Evolutionary conservation across 805 yeast species (phyloP), one percentile per base, ranked within the genome.

Genomic region (Starmerella sirachaensis): DNA sequence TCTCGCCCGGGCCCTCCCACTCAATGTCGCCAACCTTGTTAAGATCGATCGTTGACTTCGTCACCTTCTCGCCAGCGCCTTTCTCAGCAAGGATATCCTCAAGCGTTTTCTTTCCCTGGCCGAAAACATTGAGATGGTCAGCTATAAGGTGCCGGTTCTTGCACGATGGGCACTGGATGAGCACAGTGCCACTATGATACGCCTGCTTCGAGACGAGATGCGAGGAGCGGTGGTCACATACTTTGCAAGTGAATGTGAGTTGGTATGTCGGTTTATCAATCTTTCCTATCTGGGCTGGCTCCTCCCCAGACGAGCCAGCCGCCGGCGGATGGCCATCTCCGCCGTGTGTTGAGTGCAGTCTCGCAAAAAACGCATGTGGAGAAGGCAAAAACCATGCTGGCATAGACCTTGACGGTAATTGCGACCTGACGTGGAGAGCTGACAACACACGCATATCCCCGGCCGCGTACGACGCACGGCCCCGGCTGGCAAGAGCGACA

Each of bases 201-300:
- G 95, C 86, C 59, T 88, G 97, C 49, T 86, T 86, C 5, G 94
- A 79, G 53, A 88, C 78, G n/a, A 78, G 69, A 54, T 88, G 97
- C 4, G 85, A 74, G 0, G 95, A 84, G 39, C 96, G 64, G 3
- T 79, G 72, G 31, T 73, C 68, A 60, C 97, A 88, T 47, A 74
- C 73, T 56, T 85, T 88, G 61, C 97, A 88, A 0, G 95, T 88
- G 61, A 88, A 86, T 0, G 94, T 88, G 17, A 88, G 69, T 78
- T 84, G 78, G 45, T 82, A 64, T 57, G 77, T 73, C 2, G 93
- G 94, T 44, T 78, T 74, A 37, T 80, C 91, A 16, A 71, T 68
- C 50, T 78, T 74, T 42, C 46, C 43, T 8, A 42, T 25, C 11
- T 34, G 38, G 18, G 41, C 19, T n/a, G n/a, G n/a, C n/a, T n/a